Percentiles rank a stretch among this genome's conserved stretches.
phyloP scores from a whole-genome alignment of 257 asterid species.

The Osmanthus fragrans region DNA sequence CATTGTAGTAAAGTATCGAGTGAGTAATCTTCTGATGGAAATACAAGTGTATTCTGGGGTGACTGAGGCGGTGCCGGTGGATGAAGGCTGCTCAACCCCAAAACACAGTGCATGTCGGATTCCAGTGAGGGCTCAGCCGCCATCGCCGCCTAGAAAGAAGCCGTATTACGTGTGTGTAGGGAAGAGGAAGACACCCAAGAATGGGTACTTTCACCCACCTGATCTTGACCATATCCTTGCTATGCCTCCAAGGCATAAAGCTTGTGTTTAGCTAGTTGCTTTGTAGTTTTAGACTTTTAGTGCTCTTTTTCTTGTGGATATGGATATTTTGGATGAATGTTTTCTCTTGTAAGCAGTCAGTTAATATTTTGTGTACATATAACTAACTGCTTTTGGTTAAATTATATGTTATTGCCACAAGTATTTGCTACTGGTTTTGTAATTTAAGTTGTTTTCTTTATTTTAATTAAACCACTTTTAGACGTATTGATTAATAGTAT shows the following conservation, averaged over 20 bases:
- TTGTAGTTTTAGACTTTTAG: too few species aligned
- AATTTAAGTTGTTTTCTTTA: not conserved
- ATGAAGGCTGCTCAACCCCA: constrained; percentile 27
- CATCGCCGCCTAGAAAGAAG: constrained; percentile 34
- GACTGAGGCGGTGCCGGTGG: constrained; percentile 7
- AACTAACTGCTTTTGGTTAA: too few species aligned
- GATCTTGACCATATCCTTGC: constrained; percentile 21
- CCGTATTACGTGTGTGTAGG: not conserved
- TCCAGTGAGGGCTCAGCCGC: constrained; percentile 9
- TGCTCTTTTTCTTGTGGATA: too few species aligned
- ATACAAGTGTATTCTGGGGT: not conserved
- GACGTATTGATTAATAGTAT: too few species aligned
- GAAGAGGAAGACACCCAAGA: constrained; percentile 14
- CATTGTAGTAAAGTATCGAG: not conserved
- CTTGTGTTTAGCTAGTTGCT: not conserved
- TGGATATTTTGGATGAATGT: too few species aligned
- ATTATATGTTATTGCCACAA: too few species aligned
- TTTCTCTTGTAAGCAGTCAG: too few species aligned
- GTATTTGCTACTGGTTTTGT: too few species aligned
- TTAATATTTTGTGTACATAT: too few species aligned
- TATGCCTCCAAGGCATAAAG: constrained; percentile 3
- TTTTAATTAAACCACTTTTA: too few species aligned
- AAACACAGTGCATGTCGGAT: constrained; percentile 20
- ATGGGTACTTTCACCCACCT: constrained; percentile 18
- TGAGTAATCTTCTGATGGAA: not conserved